Conservation (phyloP, 495 filamentous ascomycete genomes). For the Mytilinidion resinicola region DNA sequence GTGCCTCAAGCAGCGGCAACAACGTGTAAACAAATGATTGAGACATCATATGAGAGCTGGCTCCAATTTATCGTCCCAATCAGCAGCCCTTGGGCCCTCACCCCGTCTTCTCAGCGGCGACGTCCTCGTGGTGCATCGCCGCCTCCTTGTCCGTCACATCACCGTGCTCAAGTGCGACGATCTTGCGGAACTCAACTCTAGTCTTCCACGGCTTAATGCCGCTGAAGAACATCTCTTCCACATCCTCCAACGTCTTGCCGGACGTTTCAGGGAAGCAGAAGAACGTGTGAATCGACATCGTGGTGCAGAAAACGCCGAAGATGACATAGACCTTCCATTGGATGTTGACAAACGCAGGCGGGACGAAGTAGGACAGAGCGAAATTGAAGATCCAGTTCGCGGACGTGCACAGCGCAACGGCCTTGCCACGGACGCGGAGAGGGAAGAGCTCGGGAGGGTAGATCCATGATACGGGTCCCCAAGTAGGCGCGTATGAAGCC, state of each 20-base stretch:
- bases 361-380: conserved; percentile 69
- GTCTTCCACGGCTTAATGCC: conserved; percentile 27
- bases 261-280: conserved; percentile 27
- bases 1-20: no score
- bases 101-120: neutral
- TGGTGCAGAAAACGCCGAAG: conserved; percentile 27
- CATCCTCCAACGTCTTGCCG: conserved; percentile 29
- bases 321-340: conserved; percentile 49
- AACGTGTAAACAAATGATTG: no score
- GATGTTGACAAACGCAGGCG: conserved; percentile 66
- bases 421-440: conserved; percentile 64
- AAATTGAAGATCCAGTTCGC: conserved; percentile 79
- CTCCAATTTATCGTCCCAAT: no score
- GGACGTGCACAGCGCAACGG: conserved; percentile 62
- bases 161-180: conserved; percentile 6
- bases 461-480: conserved; percentile 63
- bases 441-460: conserved; percentile 74
- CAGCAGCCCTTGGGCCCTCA: no score
- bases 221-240: conserved; percentile 21
- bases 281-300: conserved; percentile 23
- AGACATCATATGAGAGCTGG: no score
- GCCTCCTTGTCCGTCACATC: conserved; percentile 8
- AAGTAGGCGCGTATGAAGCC: conserved; percentile 48
- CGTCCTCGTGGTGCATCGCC: neutral
- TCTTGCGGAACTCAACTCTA: conserved; percentile 9